Conservation (phyloP, 345 rosid species). For the Nephelium lappaceum region DNA sequence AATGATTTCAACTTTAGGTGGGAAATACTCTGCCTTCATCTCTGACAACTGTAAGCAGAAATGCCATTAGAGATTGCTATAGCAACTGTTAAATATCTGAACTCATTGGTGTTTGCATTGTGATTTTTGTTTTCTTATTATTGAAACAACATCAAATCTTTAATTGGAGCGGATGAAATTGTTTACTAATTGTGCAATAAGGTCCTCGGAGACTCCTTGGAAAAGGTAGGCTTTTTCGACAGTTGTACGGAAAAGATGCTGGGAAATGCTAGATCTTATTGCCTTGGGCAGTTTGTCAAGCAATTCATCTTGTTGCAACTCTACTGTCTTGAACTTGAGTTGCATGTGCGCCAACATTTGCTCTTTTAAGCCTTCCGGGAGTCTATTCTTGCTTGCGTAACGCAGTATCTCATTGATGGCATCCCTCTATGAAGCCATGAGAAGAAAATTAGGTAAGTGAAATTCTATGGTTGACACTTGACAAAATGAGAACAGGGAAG, state of each 20-base stretch:
- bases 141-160: neutral
- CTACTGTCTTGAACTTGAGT: slow-evolving; percentile 86
- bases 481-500: neutral
- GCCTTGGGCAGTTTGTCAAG: slow-evolving; percentile 87
- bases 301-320: slow-evolving; percentile 85
- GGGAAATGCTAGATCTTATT: slow-evolving; percentile 78
- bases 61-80: neutral
- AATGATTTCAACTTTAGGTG: slow-evolving; percentile 89
- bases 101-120: neutral
- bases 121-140: neutral
- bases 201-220: slow-evolving; percentile 71
- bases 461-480: neutral
- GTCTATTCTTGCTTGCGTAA: slow-evolving; percentile 76
- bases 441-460: neutral
- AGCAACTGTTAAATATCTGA: neutral
- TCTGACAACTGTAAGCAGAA: slow-evolving; percentile 62
- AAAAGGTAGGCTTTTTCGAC: slow-evolving; percentile 70
- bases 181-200: slow-evolving; percentile 71
- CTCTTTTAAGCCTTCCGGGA: slow-evolving; percentile 82
- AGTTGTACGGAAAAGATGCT: slow-evolving; percentile 65
- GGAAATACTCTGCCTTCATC: slow-evolving; percentile 86
- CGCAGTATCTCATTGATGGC: slow-evolving; percentile 72
- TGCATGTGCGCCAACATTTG: slow-evolving; percentile 94
- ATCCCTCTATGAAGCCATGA: slow-evolving; percentile 61
- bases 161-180: neutral